Percentiles rank a stretch among this genome's conserved stretches.
phyloP scores from a whole-genome alignment of 768 basidiomycete species.

The Rhodotorula sphaerocarpa region DNA sequence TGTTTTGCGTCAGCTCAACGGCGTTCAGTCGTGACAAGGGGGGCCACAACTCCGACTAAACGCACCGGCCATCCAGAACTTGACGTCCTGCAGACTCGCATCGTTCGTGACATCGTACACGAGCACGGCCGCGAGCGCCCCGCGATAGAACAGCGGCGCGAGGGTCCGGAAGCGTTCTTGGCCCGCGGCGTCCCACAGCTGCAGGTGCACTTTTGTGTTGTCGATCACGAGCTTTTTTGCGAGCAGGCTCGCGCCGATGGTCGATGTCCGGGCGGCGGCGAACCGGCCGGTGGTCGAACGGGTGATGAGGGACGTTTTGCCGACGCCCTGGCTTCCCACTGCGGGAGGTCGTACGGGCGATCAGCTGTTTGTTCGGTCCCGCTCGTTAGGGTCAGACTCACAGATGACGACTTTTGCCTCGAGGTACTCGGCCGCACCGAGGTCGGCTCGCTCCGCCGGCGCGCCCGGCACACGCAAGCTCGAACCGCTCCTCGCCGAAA shows the following conservation, averaged over 20 bases:
- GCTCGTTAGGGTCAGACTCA: constrained; percentile 46
- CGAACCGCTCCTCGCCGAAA: constrained; percentile 3
- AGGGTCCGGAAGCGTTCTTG: constrained; percentile 88
- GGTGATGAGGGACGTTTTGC: constrained; percentile 60
- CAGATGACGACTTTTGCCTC: constrained; percentile 94
- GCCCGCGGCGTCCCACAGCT: constrained; percentile 74
- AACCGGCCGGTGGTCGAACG: constrained; percentile 87
- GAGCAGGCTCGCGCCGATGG: constrained; percentile 86
- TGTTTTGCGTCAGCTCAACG: constrained; percentile 11
- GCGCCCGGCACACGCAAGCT: neutral
- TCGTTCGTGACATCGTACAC: constrained; percentile 92
- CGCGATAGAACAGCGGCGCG: constrained; percentile 96
- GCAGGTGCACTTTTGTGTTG: constrained; percentile 65
- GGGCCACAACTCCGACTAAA: neutral
- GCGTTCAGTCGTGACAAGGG: neutral
- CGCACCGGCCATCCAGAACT: constrained; percentile 78
- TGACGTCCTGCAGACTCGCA: constrained; percentile 78
- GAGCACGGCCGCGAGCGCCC: constrained; percentile 85
- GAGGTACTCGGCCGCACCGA: constrained; percentile 42
- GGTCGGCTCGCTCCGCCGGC: neutral
- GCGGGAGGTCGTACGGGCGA: neutral
- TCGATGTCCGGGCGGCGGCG: constrained; percentile 77
- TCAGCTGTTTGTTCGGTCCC: neutral
- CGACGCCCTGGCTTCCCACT: constrained; percentile 39
- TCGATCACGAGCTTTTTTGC: constrained; percentile 83